A percentile compares a stretch with the other conserved stretches of the same genome.
Evolutionary conservation across 2,329 filamentous ascomycete species (phyloP).

Genomic region (Shiraia bambusicola): DNA sequence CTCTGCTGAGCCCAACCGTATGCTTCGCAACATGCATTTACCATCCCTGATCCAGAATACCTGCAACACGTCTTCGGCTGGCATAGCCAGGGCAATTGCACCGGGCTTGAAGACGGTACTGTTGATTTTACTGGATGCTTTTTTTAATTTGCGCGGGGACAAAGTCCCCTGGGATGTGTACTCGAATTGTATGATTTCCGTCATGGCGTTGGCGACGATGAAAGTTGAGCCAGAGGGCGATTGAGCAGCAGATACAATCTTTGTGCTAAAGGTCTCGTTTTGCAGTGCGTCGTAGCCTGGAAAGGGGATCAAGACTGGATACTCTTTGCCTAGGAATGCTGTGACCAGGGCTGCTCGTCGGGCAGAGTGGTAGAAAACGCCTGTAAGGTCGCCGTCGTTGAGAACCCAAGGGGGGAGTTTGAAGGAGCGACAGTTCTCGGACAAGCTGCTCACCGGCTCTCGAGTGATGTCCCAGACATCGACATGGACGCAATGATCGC

Average conservation of each 20-base stretch:
- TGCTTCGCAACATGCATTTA: conserved; percentile 36
- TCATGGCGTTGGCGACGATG: conserved; percentile 38
- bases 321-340: conserved; percentile 31
- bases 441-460: conserved; percentile 28
- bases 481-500: conserved; percentile 32
- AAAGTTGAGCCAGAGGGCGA: conserved; percentile 37
- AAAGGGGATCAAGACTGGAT: conserved; percentile 27
- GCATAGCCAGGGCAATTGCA: conserved; percentile 32
- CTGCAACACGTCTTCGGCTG: conserved; percentile 22
- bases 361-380: conserved; percentile 38
- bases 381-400: conserved; percentile 40
- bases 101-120: conserved; percentile 38
- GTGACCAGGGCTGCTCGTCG: conserved; percentile 33
- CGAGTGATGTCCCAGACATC: conserved; percentile 30
- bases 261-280: conserved; percentile 34
- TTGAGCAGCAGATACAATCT: conserved; percentile 39
- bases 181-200: conserved; percentile 41
- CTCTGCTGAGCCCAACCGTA: conserved; percentile 31
- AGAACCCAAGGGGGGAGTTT: conserved; percentile 33
- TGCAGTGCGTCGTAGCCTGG: conserved; percentile 28
- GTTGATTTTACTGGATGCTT: conserved; percentile 34
- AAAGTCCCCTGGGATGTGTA: conserved; percentile 32
- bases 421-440: conserved; percentile 30
- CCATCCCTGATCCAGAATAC: conserved; percentile 32
- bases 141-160: conserved; percentile 34